Evolutionary conservation across 306 rosid genomes (phyloP).

Genomic region (Astragalus glycyphyllos): DNA sequence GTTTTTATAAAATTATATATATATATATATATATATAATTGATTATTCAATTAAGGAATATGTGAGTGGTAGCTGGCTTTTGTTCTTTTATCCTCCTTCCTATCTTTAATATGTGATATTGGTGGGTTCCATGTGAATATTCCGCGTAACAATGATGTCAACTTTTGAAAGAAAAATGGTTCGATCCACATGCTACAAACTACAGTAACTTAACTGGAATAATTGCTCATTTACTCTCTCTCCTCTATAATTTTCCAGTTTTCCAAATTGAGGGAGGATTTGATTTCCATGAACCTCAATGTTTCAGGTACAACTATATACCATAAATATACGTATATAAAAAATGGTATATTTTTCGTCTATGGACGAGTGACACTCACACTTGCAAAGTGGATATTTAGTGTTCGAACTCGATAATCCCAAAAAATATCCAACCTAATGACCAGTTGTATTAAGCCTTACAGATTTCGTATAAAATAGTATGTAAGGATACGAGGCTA

Average conservation of each 20-base stretch:
- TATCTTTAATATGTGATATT: constrained; percentile 25
- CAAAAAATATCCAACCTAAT: too few relatives aligned
- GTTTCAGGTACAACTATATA: not conserved
- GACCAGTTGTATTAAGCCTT: too few relatives aligned
- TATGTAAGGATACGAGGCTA: too few relatives aligned
- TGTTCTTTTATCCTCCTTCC: constrained; percentile 34
- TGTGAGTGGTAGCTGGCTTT: constrained; percentile 36
- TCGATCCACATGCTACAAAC: not conserved
- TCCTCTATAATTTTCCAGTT: constrained; percentile 1
- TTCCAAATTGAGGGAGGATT: not conserved
- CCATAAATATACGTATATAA: not conserved
- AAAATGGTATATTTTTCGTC: too few relatives aligned
- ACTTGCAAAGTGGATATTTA: too few relatives aligned
- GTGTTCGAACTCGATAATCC: too few relatives aligned
- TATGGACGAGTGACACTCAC: too few relatives aligned
- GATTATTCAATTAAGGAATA: constrained; percentile 1
- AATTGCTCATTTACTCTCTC: constrained; percentile 19
- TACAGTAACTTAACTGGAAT: not conserved
- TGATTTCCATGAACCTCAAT: not conserved
- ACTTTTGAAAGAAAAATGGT: not conserved
- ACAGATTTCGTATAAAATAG: too few relatives aligned
- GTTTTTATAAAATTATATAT: too few relatives aligned
- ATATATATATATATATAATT: too few relatives aligned
- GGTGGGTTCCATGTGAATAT: constrained; percentile 54
- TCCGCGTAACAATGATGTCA: constrained; percentile 7